Percentiles rank a stretch among this genome's conserved stretches.
phyloP scores from a whole-genome alignment of 2,329 filamentous ascomycete species.

The Cercospora sojina region DNA sequence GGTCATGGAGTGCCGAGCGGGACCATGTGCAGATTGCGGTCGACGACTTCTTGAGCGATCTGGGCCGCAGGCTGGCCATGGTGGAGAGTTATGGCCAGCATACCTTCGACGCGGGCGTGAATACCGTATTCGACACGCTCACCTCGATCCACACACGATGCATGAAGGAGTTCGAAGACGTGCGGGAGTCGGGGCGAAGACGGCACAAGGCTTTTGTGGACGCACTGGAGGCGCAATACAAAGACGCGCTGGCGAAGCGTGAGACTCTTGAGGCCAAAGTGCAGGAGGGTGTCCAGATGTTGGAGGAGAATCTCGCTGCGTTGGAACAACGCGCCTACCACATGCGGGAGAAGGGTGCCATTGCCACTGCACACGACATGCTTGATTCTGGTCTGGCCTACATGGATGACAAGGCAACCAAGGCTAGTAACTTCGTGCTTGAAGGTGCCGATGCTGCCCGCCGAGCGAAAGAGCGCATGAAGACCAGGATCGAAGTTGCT shows the following conservation, averaged over 20 bases:
- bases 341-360: constrained; percentile 72
- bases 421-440: constrained; percentile 73
- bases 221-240: constrained; percentile 82
- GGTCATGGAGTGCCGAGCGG: constrained; percentile 46
- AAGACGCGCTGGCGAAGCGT: constrained; percentile 78
- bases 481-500: constrained; percentile 70
- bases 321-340: constrained; percentile 81
- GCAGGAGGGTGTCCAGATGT: constrained; percentile 77
- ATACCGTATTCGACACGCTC: constrained; percentile 79
- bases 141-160: constrained; percentile 85
- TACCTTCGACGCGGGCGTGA: constrained; percentile 78
- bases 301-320: constrained; percentile 81
- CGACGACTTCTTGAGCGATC: constrained; percentile 77
- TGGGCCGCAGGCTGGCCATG: constrained; percentile 82
- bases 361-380: constrained; percentile 67
- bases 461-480: constrained; percentile 65
- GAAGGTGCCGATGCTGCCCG: constrained; percentile 80
- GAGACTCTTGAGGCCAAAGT: constrained; percentile 91
- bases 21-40: constrained; percentile 55
- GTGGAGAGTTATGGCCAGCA: constrained; percentile 85
- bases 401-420: constrained; percentile 74
- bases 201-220: constrained; percentile 88
- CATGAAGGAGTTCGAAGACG: constrained; percentile 83
- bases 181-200: constrained; percentile 81
- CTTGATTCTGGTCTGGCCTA: constrained; percentile 77